phyloP scores from a whole-genome alignment of 169 alveolate genomes.

The Plasmodium knowlesi region DNA sequence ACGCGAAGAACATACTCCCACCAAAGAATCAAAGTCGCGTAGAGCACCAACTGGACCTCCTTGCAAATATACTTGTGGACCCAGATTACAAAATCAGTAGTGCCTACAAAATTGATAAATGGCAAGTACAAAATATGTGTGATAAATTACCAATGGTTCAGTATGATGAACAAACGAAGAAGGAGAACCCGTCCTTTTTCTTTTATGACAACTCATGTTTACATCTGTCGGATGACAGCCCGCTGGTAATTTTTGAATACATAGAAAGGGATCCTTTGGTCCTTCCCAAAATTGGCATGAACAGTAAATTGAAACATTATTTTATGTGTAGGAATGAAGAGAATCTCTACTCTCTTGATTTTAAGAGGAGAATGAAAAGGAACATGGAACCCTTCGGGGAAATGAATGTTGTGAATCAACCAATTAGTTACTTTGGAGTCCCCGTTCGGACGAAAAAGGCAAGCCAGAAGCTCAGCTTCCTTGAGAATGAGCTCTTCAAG shows the following conservation, averaged over 20 bases:
- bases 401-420: constrained; percentile 29
- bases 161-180: not conserved
- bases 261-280: constrained; percentile 54
- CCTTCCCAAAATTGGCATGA: constrained; percentile 55
- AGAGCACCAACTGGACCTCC: not conserved
- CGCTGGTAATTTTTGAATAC: constrained; percentile 41
- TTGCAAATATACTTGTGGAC: not conserved
- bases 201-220: constrained; percentile 30
- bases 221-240: constrained; percentile 50
- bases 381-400: constrained; percentile 64
- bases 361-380: constrained; percentile 44
- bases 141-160: not conserved
- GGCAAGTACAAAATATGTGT: constrained; percentile 18
- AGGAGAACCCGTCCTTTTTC: constrained; percentile 1
- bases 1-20: not conserved
- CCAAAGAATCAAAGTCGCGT: not conserved
- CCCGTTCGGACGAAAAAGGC: constrained; percentile 35
- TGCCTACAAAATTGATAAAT: not conserved
- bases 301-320: constrained; percentile 58
- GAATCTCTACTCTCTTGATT: constrained; percentile 36
- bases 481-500: constrained; percentile 58
- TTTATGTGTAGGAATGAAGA: constrained; percentile 32
- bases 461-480: constrained; percentile 37
- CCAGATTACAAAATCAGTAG: not conserved
- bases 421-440: constrained; percentile 59